Conservation (phyloP, 2,329 filamentous ascomycete genomes). For the Penicillium sp. region DNA sequence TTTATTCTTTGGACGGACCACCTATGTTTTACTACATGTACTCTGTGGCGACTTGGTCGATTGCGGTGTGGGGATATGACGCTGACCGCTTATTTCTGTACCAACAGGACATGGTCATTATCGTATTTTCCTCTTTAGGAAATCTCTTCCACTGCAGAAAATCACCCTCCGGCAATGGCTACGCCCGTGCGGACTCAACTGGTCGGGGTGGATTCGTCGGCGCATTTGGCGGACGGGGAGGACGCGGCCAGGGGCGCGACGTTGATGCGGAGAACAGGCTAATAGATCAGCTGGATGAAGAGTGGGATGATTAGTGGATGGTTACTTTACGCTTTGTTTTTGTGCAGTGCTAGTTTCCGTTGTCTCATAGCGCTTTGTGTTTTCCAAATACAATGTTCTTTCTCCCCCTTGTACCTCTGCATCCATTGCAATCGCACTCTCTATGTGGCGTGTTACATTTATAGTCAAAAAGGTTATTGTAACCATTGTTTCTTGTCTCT, state of each 20-base stretch:
- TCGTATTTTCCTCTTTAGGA: slow-evolving; percentile 47
- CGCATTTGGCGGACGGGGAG: slow-evolving; percentile 36
- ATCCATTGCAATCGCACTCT: neutral
- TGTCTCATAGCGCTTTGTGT: slow-evolving; percentile 3
- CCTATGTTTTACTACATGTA: neutral
- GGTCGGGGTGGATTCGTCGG: slow-evolving; percentile 34
- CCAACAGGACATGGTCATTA: slow-evolving; percentile 48
- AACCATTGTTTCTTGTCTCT: too few species aligned
- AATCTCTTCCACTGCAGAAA: slow-evolving; percentile 39
- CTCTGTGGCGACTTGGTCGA: neutral
- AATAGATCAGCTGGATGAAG: slow-evolving; percentile 94
- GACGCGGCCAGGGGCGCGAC: slow-evolving; percentile 27
- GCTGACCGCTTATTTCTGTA: slow-evolving; percentile 18
- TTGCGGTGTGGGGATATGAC: slow-evolving; percentile 2
- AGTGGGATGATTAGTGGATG: slow-evolving; percentile 73
- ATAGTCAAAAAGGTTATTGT: too few species aligned
- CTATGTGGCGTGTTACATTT: too few species aligned
- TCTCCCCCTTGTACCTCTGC: neutral
- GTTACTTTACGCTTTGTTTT: neutral
- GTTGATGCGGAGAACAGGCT: slow-evolving; percentile 86
- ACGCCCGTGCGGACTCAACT: slow-evolving; percentile 33
- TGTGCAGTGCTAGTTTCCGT: neutral
- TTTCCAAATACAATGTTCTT: neutral
- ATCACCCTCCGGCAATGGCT: slow-evolving; percentile 32
- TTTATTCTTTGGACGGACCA: slow-evolving; percentile 1